Evolutionary conservation across 2,329 filamentous ascomycete species (phyloP).

Genomic region (Diaporthe destruens): DNA sequence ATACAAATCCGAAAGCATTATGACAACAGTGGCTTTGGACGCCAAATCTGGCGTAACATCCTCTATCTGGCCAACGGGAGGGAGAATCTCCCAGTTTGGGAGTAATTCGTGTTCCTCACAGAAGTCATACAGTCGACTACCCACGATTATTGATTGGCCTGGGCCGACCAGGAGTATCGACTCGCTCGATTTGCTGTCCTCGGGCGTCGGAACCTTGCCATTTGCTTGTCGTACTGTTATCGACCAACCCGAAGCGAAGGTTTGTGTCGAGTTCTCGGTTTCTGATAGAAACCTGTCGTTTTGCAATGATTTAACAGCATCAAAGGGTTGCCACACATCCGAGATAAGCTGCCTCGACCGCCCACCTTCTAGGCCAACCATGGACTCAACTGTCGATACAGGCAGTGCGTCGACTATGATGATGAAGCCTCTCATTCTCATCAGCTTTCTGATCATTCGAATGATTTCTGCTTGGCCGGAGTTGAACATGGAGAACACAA

Average conservation of each 20-base stretch:
- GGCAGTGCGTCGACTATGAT: constrained; percentile 47
- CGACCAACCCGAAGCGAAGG: constrained; percentile 50
- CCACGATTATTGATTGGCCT: not conserved
- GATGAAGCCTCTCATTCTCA: constrained; percentile 50
- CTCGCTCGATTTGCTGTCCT: not conserved
- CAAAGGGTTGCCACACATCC: constrained; percentile 46
- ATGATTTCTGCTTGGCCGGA: constrained; percentile 38
- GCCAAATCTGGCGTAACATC: constrained; percentile 44
- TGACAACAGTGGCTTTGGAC: constrained; percentile 47
- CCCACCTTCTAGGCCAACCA: constrained; percentile 41
- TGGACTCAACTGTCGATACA: constrained; percentile 42
- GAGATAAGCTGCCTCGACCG: not conserved
- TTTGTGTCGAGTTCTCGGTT: constrained; percentile 51
- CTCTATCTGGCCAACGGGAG: constrained; percentile 47
- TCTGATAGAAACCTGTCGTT: constrained; percentile 50
- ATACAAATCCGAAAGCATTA: constrained; percentile 55
- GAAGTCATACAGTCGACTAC: not conserved
- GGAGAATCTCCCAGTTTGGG: constrained; percentile 35
- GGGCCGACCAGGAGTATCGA: constrained; percentile 5
- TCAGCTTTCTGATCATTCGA: constrained; percentile 42
- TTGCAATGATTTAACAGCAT: constrained; percentile 52
- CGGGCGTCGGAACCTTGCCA: not conserved
- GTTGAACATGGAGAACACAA: constrained; percentile 41
- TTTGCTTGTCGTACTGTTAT: constrained; percentile 54
- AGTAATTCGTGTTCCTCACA: not conserved